Evolutionary conservation across 805 yeast species (phyloP), one percentile per base, ranked within the genome.

Genomic region (Limtongia smithiae): DNA sequence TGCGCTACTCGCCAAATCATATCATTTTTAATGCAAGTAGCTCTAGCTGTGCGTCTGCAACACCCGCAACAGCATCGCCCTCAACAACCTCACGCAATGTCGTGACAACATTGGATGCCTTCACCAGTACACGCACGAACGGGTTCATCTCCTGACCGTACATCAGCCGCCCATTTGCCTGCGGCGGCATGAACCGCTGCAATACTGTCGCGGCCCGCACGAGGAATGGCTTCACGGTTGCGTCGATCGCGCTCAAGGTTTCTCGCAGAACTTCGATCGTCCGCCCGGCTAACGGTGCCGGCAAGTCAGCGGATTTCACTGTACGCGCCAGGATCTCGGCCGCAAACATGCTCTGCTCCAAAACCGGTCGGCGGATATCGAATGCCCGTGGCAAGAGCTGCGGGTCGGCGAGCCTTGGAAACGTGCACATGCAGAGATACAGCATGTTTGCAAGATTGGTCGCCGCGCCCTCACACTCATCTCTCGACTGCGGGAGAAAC

Each of bases 321-420:
- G 27, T 12, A 5, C 37, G 15, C n/a, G 48, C 48, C 12, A 71
- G 50, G 27, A 62, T 46, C 46, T 69, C 73, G 6, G 71, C 71
- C 1, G 71, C 70, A 39, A 71, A 55, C 20, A 69, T 55, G 25
- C 68, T 62, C 55, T 71, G 75, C 52, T 67, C 65, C 14, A 71
- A 57, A 20, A 69, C 59, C 31, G 74, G 73, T 47, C 69, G 60
- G 4, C 74, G 63, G 15, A 69, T 58, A 27, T 71, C 74, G 37
- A 71, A 60, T n/a, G 68, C 69, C 7, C 70, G 59, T 4, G 73
- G 68, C 22, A 71, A 65, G 17, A 69, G 65, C 17, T 68, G 60
- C 46, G 68, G 60, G 44, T 70, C 72, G 2, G 66, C 62, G 24
- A 62, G 54, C 2, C 61, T 43, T 2, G 75, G 75, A 47, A 71